Evolutionary conservation across 2,329 filamentous ascomycete species (phyloP), one percentile per base, ranked within the genome.

Genomic region (Pseudocercospora pini-densiflorae): DNA sequence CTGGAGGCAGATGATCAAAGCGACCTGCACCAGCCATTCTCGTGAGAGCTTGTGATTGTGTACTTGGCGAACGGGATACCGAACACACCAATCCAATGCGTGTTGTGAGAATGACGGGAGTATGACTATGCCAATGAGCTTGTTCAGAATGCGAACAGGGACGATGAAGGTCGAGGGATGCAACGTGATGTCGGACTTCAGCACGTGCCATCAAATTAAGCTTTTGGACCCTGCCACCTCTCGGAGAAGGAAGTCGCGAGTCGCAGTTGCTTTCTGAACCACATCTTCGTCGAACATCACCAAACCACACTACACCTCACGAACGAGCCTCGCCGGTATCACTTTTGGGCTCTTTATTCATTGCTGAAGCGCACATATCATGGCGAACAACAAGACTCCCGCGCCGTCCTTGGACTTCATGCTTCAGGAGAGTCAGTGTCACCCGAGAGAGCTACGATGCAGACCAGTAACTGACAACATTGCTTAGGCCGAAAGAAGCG

Each of bases 401-500:
- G 59, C 66, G 24, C 63, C 43, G 31, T 69, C 67, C n/a, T 65
- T 72, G 27, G 67, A 72, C 43, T 59, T 67, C 45, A 63, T 70
- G 67, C 68, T 72, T 45, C 66, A 70, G 62, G 67, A 70, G 62
- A 68, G 70, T 72, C 40, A 67, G 70, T 55, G 5, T 57, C 3
- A 23, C n/a, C 31, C 7, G 31, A n/a, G 31, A 29, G 29, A 47
- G 36, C 29, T 21, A 9, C 55, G 19, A 27, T 27, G 24, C 23
- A 51, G 19, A 33, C 12, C 40, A n/a, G 31, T 43, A 24, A 47
- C 7, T 43, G 23, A 60, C 64, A 19, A 54, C 21, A 10, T 29
- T 54, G 21, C 16, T 21, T 49, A 71, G 70, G 64, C 58, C 70
- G 70, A 59, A 68, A 65, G 64, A 62, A 75, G 68, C 68, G 68